phyloP scores from a whole-genome alignment of 805 yeast genomes.

The Komagataella mondaviorum region DNA sequence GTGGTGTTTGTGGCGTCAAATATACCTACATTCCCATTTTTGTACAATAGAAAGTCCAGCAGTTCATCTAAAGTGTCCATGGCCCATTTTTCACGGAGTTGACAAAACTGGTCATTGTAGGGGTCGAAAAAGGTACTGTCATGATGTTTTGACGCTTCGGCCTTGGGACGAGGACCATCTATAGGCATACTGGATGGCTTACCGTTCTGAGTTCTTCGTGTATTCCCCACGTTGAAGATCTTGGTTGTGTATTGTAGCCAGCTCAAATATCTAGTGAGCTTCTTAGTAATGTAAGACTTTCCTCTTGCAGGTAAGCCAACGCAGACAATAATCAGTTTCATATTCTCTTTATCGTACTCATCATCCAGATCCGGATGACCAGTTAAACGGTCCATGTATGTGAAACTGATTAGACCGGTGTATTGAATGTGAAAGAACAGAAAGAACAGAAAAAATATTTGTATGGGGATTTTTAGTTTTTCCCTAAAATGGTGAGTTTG shows the following conservation, averaged over 20 bases:
- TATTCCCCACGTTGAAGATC: constrained; percentile 65
- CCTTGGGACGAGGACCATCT: constrained; percentile 17
- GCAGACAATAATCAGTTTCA: constrained; percentile 52
- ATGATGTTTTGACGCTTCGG: constrained; percentile 11
- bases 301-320: constrained; percentile 75
- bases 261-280: constrained; percentile 42
- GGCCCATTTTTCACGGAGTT: constrained; percentile 37
- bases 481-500: neutral
- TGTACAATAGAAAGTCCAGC: constrained; percentile 23
- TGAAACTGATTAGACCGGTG: neutral
- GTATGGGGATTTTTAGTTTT: neutral
- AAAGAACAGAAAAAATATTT: neutral
- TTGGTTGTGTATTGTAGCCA: constrained; percentile 50
- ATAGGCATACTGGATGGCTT: constrained; percentile 23
- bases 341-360: constrained; percentile 5
- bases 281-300: constrained; percentile 58
- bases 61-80: constrained; percentile 33
- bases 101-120: constrained; percentile 25
- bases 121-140: constrained; percentile 28
- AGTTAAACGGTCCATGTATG: neutral
- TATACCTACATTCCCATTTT: constrained; percentile 37
- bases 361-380: constrained; percentile 6
- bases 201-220: constrained; percentile 43
- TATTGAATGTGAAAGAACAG: neutral
- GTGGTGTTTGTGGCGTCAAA: constrained; percentile 52